A percentile compares a stretch with the other conserved stretches of the same genome.
Evolutionary conservation across 345 rosid species (phyloP).

Genomic region (Dipteronia sinensis): DNA sequence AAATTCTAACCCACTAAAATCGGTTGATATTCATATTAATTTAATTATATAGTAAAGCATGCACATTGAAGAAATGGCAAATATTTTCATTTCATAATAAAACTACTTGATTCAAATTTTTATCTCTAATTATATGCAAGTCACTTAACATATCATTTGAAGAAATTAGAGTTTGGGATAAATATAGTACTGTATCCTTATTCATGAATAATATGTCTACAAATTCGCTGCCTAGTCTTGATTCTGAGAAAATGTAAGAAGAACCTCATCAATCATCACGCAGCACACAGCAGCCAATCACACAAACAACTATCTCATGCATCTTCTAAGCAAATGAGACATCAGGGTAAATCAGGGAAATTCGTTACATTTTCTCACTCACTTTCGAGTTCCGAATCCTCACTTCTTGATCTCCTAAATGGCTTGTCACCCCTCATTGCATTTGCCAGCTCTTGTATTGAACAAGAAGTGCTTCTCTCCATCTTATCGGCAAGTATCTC

Average conservation of each 20-base stretch:
- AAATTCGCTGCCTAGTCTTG: not conserved
- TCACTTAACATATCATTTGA: too few species aligned
- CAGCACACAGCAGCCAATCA: not conserved
- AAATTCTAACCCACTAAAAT: too few species aligned
- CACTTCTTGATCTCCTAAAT: slow-evolving; percentile 29
- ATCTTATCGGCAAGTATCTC: slow-evolving; percentile 76
- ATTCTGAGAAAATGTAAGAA: not conserved
- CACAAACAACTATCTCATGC: not conserved
- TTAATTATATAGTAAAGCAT: too few species aligned
- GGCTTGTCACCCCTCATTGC: slow-evolving; percentile 62
- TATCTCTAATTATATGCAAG: too few species aligned
- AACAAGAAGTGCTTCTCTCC: slow-evolving; percentile 66
- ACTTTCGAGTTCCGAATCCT: slow-evolving; percentile 46
- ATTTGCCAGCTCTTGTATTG: slow-evolving; percentile 61
- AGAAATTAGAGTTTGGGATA: too few species aligned
- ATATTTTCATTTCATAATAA: too few species aligned
- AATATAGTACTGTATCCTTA: too few species aligned
- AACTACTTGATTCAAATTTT: too few species aligned
- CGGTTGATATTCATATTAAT: too few species aligned
- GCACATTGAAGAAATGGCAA: too few species aligned
- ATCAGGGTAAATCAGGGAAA: too few species aligned
- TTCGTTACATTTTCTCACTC: slow-evolving; percentile 22
- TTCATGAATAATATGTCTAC: not conserved
- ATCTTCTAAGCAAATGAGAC: not conserved
- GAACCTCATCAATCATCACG: not conserved